Base-by-base conservation (phyloP, 768 basidiomycete genomes). In the Lactarius akahatsu region DNA sequence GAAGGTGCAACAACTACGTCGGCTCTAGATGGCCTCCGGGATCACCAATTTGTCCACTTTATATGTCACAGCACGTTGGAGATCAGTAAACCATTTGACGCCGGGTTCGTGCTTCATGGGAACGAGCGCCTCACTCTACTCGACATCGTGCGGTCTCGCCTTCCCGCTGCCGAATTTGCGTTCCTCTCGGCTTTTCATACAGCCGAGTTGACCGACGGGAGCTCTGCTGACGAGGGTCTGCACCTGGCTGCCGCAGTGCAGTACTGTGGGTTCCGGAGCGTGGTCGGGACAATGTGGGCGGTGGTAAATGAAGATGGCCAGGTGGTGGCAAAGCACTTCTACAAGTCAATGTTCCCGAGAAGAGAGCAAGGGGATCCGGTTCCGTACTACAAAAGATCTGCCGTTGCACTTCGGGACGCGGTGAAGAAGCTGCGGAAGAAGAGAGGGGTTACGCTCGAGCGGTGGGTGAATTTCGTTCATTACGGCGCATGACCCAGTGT, bases 391-490 rank as follows among this genome's bases (percentile, higher is more conserved):
- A 16, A 54, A 23, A 28, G 52, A 54, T 54, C 52, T 23, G 52
- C 52, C 0, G 28, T 1, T 11, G 52, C 52, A 30, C 52, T 54
- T 54, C 52, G 52, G 26, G 52, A 54, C 26, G 52, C 52, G 4
- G 52, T 54, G 11, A 23, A 15, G 52, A 54, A 54, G 23, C 52
- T 54, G 26, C 23, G 26, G 26, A 16, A 16, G 43, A 60, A 16
- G 43, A 30, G 32, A 40, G 61, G 50, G 16, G 10, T 62, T 45
- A 8, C 61, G 28, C 16, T 55, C 0, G 61, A 62, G 23, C 26
- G 38, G 13, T 61, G 50, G 60, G 60, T 52, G 36, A 52, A 61
- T 38, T 61, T 61, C 20, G 60, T 61, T 26, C 60, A 62, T 62
- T n/a, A 4, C 28, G 20, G 43, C 2, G 43, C 20, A n/a, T 45